Evolutionary conservation across 129 eudicot species (phyloP).

Genomic region (Apium graveolens): DNA sequence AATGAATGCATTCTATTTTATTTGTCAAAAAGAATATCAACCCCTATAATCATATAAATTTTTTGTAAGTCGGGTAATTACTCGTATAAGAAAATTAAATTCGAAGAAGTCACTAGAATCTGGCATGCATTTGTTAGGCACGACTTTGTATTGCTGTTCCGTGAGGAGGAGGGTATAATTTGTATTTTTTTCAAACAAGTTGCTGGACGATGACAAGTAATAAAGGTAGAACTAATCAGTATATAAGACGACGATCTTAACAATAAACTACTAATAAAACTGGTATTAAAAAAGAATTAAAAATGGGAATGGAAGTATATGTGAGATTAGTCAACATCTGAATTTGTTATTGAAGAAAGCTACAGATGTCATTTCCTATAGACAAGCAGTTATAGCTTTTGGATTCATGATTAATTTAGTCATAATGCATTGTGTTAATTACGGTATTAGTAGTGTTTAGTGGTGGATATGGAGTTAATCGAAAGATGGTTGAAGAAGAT

Average conservation of each 20-base stretch:
- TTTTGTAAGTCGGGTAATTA: too few species aligned
- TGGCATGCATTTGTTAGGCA: not conserved
- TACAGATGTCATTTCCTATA: not conserved
- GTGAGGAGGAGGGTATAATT: not conserved
- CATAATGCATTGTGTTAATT: not conserved
- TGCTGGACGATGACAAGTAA: not conserved
- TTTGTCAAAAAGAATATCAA: too few species aligned
- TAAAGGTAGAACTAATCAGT: not conserved
- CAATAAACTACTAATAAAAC: not conserved
- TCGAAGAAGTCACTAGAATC: not conserved
- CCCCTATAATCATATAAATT: too few species aligned
- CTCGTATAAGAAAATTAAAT: too few species aligned
- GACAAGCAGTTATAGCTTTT: not conserved
- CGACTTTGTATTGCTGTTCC: not conserved
- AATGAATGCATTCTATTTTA: too few species aligned
- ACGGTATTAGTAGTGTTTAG: too few species aligned
- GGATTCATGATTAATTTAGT: not conserved
- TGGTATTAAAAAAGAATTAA: not conserved
- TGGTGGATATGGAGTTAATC: too few species aligned
- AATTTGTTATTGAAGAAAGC: not conserved
- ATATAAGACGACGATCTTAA: not conserved
- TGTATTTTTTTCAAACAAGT: not conserved
- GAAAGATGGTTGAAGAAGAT: too few species aligned
- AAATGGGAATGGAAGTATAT: not conserved
- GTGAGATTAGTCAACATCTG: not conserved